Percentiles rank a stretch among this genome's conserved stretches.
phyloP scores from a whole-genome alignment of 2,329 filamentous ascomycete genomes.

The Aureobasidium zeae region DNA sequence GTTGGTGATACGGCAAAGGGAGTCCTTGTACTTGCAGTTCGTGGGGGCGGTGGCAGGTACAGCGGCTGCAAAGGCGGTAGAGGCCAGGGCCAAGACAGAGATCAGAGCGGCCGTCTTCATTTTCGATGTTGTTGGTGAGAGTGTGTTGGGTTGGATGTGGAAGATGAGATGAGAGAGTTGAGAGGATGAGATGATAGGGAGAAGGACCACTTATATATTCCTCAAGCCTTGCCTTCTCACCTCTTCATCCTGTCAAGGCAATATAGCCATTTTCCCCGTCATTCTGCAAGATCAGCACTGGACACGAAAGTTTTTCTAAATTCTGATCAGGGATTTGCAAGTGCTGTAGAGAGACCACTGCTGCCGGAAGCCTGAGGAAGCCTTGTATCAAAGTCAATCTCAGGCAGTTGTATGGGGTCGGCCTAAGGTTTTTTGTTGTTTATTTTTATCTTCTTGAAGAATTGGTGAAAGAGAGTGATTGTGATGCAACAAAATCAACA shows the following conservation, averaged over 20 bases:
- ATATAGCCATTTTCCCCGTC: no score
- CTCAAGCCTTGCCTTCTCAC: neutral
- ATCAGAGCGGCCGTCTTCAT: conserved; percentile 12
- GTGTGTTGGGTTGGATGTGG: neutral
- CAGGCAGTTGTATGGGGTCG: conserved; percentile 3
- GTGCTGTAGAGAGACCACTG: conserved; percentile 1
- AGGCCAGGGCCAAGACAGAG: conserved; percentile 10
- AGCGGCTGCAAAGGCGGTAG: conserved; percentile 11
- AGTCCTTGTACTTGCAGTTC: neutral
- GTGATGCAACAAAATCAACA: neutral
- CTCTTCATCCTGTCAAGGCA: no score
- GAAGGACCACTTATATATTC: conserved; percentile 8
- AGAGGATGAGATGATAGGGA: conserved; percentile 6
- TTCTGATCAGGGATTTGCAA: neutral
- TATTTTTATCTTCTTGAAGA: neutral
- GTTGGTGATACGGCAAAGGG: neutral
- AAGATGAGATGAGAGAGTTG: neutral
- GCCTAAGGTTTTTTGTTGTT: conserved; percentile 1
- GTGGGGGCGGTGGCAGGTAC: neutral
- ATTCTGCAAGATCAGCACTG: conserved; percentile 8
- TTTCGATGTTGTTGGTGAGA: conserved; percentile 4
- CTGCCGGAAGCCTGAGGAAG: conserved; percentile 1
- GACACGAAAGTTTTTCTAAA: conserved; percentile 13
- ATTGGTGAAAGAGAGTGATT: neutral
- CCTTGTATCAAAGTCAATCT: neutral